These are phyloP conservation scores for Penicillium verhagenii DNA, from an alignment of 495 filamentous ascomycete species.

Conservation along the genomic window DNA sequence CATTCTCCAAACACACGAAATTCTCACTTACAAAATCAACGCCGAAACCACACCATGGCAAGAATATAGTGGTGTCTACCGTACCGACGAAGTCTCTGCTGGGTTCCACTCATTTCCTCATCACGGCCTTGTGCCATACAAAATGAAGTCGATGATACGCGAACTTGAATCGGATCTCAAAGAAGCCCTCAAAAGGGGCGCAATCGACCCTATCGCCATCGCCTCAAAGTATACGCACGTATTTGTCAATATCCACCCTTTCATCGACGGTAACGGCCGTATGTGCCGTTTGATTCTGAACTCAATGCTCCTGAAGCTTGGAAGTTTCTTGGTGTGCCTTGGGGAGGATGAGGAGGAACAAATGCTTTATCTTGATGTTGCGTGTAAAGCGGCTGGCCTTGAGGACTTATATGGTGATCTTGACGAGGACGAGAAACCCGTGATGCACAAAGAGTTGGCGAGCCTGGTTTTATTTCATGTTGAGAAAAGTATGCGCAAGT, in stretches of 20 bases:
- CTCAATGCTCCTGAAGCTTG: constrained; percentile 27
- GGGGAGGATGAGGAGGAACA: constrained; percentile 23
- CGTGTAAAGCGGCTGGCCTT: neutral
- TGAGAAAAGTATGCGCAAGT: neutral
- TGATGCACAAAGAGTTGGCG: constrained; percentile 6
- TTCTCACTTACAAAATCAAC: constrained; percentile 23
- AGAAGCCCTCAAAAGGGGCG: neutral
- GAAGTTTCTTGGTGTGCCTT: constrained; percentile 25
- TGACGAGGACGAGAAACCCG: constrained; percentile 14
- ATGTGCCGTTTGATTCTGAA: constrained; percentile 37
- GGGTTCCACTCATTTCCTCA: constrained; percentile 22
- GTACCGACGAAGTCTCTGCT: constrained; percentile 21
- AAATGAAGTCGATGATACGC: constrained; percentile 32
- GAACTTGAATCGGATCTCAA: constrained; percentile 20
- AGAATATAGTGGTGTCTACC: constrained; percentile 25
- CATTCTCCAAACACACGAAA: constrained; percentile 31
- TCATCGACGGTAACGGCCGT: constrained; percentile 39
- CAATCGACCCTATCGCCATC: constrained; percentile 32
- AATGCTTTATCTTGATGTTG: constrained; percentile 1
- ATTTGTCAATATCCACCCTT: constrained; percentile 39
- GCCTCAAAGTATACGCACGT: constrained; percentile 29
- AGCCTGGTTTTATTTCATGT: constrained; percentile 6
- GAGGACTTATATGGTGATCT: constrained; percentile 5
- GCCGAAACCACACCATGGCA: constrained; percentile 13
- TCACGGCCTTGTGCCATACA: constrained; percentile 14